A percentile compares a stretch with the other conserved stretches of the same genome.
Conservation (phyloP, 768 basidiomycete genomes). For the Russula compacta region DNA sequence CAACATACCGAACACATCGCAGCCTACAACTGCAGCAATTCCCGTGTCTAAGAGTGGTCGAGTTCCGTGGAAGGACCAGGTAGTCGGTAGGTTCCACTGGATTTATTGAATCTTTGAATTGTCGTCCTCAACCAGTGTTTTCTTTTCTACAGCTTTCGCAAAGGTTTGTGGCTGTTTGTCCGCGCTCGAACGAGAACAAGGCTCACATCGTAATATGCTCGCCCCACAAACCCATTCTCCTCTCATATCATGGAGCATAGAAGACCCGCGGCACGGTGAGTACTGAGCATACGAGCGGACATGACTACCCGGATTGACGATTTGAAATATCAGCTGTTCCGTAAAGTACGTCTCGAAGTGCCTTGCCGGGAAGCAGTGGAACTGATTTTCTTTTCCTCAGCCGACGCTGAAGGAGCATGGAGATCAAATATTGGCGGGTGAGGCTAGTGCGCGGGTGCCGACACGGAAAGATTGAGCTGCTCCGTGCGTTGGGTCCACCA, state of each 20-base stretch:
- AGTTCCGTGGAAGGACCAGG: conserved; percentile 50
- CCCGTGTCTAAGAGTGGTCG: conserved; percentile 21
- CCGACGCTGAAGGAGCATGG: conserved; percentile 44
- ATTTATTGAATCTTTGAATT: not conserved
- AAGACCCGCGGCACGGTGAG: conserved; percentile 15
- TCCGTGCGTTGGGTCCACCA: not conserved
- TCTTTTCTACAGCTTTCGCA: conserved; percentile 1
- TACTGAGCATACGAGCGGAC: not conserved
- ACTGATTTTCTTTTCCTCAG: conserved; percentile 16
- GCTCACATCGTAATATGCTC: not conserved
- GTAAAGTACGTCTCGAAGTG: conserved; percentile 9
- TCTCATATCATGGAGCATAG: not conserved
- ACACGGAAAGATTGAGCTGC: not conserved
- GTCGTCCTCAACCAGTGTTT: not conserved
- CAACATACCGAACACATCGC: conserved; percentile 10
- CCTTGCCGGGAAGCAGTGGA: not conserved
- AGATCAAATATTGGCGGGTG: conserved; percentile 43
- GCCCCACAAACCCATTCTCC: too few species aligned
- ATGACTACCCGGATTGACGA: not conserved
- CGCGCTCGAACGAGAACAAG: not conserved
- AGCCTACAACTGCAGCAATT: conserved; percentile 7
- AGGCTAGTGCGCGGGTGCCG: conserved; percentile 22
- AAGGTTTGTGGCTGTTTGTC: conserved; percentile 2
- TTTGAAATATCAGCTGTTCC: not conserved
- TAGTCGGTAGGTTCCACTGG: conserved; percentile 36